Conservation (phyloP, 2,329 filamentous ascomycete genomes). For the Stachybotrys echinatus region DNA sequence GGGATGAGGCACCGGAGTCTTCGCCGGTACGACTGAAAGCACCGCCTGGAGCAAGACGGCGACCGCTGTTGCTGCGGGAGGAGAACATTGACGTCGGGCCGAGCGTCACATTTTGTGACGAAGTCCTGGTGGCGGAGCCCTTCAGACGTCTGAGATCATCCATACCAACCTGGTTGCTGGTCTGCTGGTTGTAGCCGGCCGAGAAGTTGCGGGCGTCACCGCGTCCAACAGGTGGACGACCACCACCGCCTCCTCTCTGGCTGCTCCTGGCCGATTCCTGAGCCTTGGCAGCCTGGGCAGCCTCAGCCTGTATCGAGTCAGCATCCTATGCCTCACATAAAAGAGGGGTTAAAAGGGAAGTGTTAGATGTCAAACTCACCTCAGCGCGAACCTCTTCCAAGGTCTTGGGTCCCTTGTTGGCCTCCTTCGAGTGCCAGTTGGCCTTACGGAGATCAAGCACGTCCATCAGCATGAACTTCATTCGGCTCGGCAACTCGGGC, state of each 20-base stretch:
- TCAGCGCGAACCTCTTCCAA: conserved; percentile 86
- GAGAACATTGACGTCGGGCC: conserved; percentile 84
- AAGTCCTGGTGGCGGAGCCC: conserved; percentile 50
- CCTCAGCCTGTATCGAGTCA: conserved; percentile 51
- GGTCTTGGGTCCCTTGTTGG: conserved; percentile 94
- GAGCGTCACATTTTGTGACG: conserved; percentile 61
- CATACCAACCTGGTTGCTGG: conserved; percentile 82
- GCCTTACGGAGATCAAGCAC: conserved; percentile 75
- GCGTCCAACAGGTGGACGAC: conserved; percentile 70
- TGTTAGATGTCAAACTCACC: conserved; percentile 36
- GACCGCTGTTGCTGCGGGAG: conserved; percentile 86
- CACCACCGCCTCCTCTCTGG: conserved; percentile 66
- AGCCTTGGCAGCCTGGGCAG: conserved; percentile 73
- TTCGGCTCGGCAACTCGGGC: conserved; percentile 75
- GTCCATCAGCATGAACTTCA: conserved; percentile 96
- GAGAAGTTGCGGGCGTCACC: conserved; percentile 85
- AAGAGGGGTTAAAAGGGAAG: background rate
- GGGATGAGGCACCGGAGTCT: conserved; percentile 81
- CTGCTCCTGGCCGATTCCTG: conserved; percentile 61
- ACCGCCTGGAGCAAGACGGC: conserved; percentile 71
- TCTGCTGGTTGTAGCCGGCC: conserved; percentile 62
- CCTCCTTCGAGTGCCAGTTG: conserved; percentile 82
- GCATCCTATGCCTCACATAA: conserved; percentile 7
- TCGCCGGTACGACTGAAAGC: conserved; percentile 69
- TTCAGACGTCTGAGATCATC: conserved; percentile 87